Percentiles rank a stretch among this genome's conserved stretches.
phyloP scores from a whole-genome alignment of 805 yeast species.

The Suhomyces vadensis region DNA sequence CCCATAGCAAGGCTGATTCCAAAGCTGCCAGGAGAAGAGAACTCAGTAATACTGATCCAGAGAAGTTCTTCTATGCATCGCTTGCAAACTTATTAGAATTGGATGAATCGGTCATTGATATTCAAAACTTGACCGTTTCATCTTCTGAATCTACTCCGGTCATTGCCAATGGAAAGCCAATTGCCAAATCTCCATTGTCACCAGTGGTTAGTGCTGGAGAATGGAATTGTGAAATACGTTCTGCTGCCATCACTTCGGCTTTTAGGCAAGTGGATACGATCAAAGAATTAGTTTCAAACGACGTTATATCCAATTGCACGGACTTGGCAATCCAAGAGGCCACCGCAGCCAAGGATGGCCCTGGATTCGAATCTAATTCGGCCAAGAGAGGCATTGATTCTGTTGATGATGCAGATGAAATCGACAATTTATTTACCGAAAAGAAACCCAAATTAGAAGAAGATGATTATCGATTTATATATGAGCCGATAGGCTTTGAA shows the following conservation, averaged over 20 bases:
- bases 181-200: conserved; percentile 38
- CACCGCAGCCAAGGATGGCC: background rate
- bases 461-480: conserved; percentile 21
- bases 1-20: conserved; percentile 34
- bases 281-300: conserved; percentile 31
- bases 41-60: conserved; percentile 47
- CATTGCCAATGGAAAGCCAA: conserved; percentile 13
- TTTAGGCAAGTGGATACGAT: conserved; percentile 46
- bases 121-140: conserved; percentile 26
- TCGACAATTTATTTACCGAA: conserved; percentile 38
- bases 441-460: conserved; percentile 31
- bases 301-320: conserved; percentile 10
- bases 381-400: conserved; percentile 26
- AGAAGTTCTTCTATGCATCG: conserved; percentile 50
- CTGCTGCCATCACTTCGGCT: conserved; percentile 45
- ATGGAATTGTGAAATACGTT: conserved; percentile 49
- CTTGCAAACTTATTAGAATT: conserved; percentile 51
- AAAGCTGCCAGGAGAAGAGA: conserved; percentile 48
- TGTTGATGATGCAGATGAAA: conserved; percentile 29
- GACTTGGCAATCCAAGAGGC: conserved; percentile 5
- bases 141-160: conserved; percentile 18
- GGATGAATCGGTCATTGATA: conserved; percentile 36
- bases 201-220: conserved; percentile 30
- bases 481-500: conserved; percentile 36
- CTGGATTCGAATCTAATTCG: conserved; percentile 7